Conservation (phyloP, 177 flowering plant species). For the Vitis hybrid region DNA sequence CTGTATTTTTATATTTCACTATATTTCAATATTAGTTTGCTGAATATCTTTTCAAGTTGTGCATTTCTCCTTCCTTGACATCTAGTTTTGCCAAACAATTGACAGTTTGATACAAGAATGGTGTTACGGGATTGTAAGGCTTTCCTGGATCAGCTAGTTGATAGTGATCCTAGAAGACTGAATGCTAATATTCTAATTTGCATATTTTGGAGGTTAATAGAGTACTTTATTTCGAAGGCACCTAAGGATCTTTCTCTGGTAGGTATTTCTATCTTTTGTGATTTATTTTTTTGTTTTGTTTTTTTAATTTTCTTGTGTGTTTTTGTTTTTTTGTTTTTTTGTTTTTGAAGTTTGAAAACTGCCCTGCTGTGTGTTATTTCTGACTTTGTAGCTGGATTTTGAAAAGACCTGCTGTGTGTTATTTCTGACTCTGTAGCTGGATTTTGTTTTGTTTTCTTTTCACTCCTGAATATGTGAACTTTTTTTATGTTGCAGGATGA, state of each 20-base stretch:
- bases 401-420: too few species aligned
- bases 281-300: neutral
- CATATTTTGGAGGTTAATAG: constrained; percentile 62
- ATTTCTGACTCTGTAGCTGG: neutral
- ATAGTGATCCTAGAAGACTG: constrained; percentile 33
- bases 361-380: too few species aligned
- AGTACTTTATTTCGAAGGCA: constrained; percentile 29
- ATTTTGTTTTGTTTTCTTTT: neutral
- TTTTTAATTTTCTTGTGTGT: neutral
- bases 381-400: too few species aligned
- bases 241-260: constrained; percentile 39
- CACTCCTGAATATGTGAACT: neutral
- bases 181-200: constrained; percentile 51
- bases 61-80: neutral
- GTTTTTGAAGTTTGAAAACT: neutral
- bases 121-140: constrained; percentile 36
- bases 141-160: constrained; percentile 42
- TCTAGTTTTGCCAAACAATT: constrained; percentile 9
- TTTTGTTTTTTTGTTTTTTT: neutral
- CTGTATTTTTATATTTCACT: neutral
- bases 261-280: constrained; percentile 16
- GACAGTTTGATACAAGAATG: constrained; percentile 46
- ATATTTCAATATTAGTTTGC: neutral
- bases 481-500: constrained; percentile 38
- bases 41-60: neutral